phyloP scores from a whole-genome alignment of 2,329 filamentous ascomycete species.

The Thielaviopsis punctulata region DNA sequence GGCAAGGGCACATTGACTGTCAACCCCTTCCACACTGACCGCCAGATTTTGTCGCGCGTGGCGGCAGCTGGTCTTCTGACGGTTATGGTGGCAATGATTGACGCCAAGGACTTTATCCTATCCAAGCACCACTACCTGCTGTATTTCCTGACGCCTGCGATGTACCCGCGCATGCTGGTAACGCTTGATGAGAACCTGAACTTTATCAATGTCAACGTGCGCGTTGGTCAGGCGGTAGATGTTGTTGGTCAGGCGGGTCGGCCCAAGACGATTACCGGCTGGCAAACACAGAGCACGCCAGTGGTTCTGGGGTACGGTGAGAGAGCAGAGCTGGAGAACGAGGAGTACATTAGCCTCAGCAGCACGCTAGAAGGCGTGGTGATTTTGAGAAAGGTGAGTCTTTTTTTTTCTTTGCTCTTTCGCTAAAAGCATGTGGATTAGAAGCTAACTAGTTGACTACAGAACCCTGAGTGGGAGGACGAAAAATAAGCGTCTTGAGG shows the following conservation, averaged over 20 bases:
- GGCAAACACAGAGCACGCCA: conserved; percentile 99
- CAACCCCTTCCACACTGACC: conserved; percentile 98
- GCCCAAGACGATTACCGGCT: conserved; percentile 97
- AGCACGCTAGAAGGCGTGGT: conserved; percentile 87
- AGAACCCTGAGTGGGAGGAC: conserved; percentile 11
- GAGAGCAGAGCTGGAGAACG: conserved; percentile 89
- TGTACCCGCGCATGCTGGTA: conserved; percentile 91
- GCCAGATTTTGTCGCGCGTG: conserved; percentile 84
- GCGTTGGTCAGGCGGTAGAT: conserved; percentile 93
- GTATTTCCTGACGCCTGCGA: conserved; percentile 91
- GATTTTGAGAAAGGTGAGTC: conserved; percentile 81
- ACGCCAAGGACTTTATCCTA: conserved; percentile 71
- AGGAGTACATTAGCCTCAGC: conserved; percentile 86
- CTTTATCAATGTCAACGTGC: conserved; percentile 86
- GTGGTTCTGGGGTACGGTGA: conserved; percentile 90
- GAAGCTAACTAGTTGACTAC: neutral
- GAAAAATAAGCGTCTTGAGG: conserved; percentile 7
- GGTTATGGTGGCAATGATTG: conserved; percentile 83
- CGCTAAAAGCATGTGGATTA: neutral
- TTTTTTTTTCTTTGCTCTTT: neutral
- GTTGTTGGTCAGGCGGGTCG: conserved; percentile 93
- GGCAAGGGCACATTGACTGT: conserved; percentile 93
- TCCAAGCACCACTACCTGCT: conserved; percentile 70
- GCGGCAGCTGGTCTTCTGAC: conserved; percentile 77
- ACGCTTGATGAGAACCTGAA: conserved; percentile 90